phyloP scores from a whole-genome alignment of 495 filamentous ascomycete species.

The Aspergillus nidulans region DNA sequence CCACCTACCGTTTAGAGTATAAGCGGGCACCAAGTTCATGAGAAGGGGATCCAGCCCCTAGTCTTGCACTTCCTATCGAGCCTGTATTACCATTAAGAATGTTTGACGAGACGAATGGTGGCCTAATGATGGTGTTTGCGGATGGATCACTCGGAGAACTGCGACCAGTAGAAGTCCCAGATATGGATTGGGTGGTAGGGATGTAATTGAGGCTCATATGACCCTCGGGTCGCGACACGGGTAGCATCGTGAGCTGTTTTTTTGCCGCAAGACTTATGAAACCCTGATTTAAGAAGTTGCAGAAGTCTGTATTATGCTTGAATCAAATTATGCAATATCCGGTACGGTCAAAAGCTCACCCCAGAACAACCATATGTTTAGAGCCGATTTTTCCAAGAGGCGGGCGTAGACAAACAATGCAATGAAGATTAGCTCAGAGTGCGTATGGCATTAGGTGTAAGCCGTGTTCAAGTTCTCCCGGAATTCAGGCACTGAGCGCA shows the following conservation, averaged over 20 bases:
- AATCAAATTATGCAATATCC: not conserved
- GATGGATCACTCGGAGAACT: conserved; percentile 82
- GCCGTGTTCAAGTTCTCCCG: conserved; percentile 4
- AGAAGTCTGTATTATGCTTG: not conserved
- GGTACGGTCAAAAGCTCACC: not conserved
- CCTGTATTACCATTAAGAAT: conserved; percentile 59
- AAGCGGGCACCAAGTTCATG: conserved; percentile 78
- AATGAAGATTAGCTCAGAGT: not conserved
- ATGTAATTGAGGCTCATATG: conserved; percentile 76
- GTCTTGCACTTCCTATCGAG: conserved; percentile 69
- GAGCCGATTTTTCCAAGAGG: not conserved
- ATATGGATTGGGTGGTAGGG: conserved; percentile 70
- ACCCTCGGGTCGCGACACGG: conserved; percentile 60
- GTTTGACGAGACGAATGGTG: conserved; percentile 68
- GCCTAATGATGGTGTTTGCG: conserved; percentile 61
- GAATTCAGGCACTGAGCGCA: conserved; percentile 11
- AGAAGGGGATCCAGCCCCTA: conserved; percentile 94
- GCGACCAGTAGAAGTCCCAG: conserved; percentile 80
- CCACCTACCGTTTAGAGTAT: conserved; percentile 85
- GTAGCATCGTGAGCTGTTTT: conserved; percentile 76
- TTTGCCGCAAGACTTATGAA: conserved; percentile 16
- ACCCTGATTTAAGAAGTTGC: not conserved
- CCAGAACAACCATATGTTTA: conserved; percentile 13
- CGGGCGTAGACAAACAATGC: not conserved
- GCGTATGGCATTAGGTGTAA: conserved; percentile 3